A percentile compares a stretch with the other conserved stretches of the same genome.
Evolutionary conservation across 192 early-diverging fungal genomes (phyloP).

Genomic region (Linnemannia elongata): DNA sequence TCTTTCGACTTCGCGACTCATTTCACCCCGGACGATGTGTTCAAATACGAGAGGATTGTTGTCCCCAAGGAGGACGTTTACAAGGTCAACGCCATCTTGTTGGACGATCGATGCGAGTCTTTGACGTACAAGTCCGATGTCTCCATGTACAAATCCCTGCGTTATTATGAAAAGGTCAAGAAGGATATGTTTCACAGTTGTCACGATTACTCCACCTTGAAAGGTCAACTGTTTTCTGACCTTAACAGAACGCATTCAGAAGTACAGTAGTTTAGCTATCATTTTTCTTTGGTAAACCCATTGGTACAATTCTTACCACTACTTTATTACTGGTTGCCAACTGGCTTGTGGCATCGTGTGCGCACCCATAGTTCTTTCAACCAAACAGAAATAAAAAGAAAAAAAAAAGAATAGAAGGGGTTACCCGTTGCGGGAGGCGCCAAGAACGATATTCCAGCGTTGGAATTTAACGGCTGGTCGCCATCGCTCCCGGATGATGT

Average conservation of each 20-base stretch:
- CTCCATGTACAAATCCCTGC: no score
- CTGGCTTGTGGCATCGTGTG: no score
- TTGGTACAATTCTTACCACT: not conserved
- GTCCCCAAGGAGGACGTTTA: no score
- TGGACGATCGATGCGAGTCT: no score
- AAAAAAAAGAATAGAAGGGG: not conserved
- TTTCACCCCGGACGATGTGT: no score
- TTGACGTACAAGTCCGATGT: no score
- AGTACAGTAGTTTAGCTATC: no score
- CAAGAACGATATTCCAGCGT: constrained; percentile 27
- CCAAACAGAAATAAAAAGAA: no score
- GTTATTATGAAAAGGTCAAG: constrained; percentile 30
- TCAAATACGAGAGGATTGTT: no score
- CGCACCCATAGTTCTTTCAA: no score
- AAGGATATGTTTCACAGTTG: constrained; percentile 5
- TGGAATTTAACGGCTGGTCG: constrained; percentile 19
- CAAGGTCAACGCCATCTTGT: no score
- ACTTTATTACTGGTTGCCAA: no score
- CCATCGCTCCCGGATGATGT: constrained; percentile 34
- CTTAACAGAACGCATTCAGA: constrained; percentile 23
- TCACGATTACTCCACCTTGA: constrained; percentile 18
- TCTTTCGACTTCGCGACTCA: not conserved
- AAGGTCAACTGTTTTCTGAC: constrained; percentile 19
- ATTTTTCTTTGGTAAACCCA: not conserved
- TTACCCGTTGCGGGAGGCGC: constrained; percentile 29